Evolutionary conservation across 352 stramenopile genomes (phyloP), one percentile per base, ranked within the genome.

Genomic region (Globisporangium perplexum): DNA sequence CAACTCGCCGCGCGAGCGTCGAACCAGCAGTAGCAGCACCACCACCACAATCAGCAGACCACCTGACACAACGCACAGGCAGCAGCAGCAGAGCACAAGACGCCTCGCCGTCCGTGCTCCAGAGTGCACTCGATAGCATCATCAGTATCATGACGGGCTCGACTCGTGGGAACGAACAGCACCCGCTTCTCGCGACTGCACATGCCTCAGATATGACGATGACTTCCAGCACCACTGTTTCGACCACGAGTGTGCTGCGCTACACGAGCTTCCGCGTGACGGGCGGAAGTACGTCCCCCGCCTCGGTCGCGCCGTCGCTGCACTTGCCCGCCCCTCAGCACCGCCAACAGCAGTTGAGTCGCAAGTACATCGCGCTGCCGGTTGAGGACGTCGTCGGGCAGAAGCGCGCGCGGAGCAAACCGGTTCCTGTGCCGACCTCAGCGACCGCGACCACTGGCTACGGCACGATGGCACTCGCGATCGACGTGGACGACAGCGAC

Each of bases 401-500:
- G 47, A 68, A 48, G 46, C 46, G 36, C 42, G 23, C 43, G 24
- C 50, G 59, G 36, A 58, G 22, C 22, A 58, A 50, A 28, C 33
- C 33, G 2, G 33, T 39, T 4, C 33, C 33, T 17, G 46, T 50
- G 15, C 50, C 30, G 28, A 50, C 36, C 50, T n/a, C n/a, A n/a
- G n/a, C n/a, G n/a, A 65, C 17, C 18, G 63, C 56, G 20, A 55
- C 71, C 20, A 58, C 71, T 6, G 26, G 62, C 24, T 83, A 83
- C 49, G 72, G 72, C 33, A 72, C 67, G 31, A 76, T 83, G 53
- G n/a, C 62, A 20, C 8, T 28, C 38, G 59, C 55, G n/a, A 44
- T 38, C 5, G 24, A 44, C 31, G 66, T 62, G 7, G 35, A 48
- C 5, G 52, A 38, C 23, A 38, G 24, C 30, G 33, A 11, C 20